A percentile compares a stretch with the other conserved stretches of the same genome.
phyloP scores from a whole-genome alignment of 2,329 filamentous ascomycete genomes.

The Fusarium pilosicola region DNA sequence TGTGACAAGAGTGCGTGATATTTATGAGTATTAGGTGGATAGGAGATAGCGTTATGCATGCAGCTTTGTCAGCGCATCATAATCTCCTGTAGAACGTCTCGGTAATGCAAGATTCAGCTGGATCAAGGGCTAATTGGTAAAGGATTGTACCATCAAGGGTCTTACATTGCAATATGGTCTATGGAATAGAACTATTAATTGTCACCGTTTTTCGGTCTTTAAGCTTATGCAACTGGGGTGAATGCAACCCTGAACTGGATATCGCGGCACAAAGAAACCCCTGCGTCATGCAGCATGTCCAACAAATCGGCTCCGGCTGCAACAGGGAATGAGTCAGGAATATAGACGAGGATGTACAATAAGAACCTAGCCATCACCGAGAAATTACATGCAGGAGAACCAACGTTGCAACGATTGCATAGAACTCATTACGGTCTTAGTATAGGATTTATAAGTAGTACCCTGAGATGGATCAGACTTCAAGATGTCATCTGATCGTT shows the following conservation, averaged over 20 bases:
- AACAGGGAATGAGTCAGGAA: not conserved
- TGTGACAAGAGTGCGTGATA: not conserved
- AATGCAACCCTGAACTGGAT: not conserved
- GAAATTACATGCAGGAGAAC: not conserved
- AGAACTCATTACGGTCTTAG: not conserved
- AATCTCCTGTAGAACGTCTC: not conserved
- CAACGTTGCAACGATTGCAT: not conserved
- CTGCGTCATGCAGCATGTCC: not conserved
- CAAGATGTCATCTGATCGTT: not conserved
- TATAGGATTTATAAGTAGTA: not conserved
- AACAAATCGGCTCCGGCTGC: not conserved
- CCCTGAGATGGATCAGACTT: not conserved
- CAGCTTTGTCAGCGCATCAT: not conserved
- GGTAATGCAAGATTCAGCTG: not conserved
- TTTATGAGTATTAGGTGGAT: not conserved
- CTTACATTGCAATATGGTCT: not conserved
- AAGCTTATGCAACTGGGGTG: not conserved
- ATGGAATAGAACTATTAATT: not conserved
- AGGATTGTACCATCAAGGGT: not conserved
- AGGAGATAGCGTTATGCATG: not conserved
- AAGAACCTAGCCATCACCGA: not conserved
- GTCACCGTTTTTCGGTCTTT: not conserved
- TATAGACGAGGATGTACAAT: not conserved
- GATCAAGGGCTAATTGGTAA: not conserved
- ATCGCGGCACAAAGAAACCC: not conserved